Evolutionary conservation across 2,329 filamentous ascomycete species (phyloP), one percentile per base, ranked within the genome.

Genomic region (Cordyceps militaris): DNA sequence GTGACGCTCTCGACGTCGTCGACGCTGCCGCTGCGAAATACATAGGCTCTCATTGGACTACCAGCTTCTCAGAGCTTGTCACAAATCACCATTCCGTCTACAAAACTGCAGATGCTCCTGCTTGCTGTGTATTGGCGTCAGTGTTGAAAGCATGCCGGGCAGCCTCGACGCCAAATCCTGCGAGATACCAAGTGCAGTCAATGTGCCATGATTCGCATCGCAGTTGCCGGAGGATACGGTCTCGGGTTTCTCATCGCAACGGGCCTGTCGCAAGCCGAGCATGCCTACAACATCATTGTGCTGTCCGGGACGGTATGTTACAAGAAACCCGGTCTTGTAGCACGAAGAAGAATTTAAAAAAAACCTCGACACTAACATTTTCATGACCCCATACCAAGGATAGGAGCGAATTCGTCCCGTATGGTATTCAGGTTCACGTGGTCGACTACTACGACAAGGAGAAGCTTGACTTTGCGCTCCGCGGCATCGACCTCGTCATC

Each of bases 401-500:
- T 47, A 80, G 83, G 63, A 74, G 80, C 38, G 77, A 80, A 60
- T 78, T 85, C 57, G 74, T 76, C 47, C 67, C 73, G 13, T 75
- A 79, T 59, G 81, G 79, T 47, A 86, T 86, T 63, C 87, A 90
- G 69, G 82, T 89, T 48, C 76, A 84, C 57, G 74, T 82, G 42
- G 85, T 90, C n/a, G 77, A 90, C 72, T 91, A 90, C 68, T 71
- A 76, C 61, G 75, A 83, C 61, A 69, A 77, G 32, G 74, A 78
- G 1, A 78, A 78, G 43, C 77, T 92, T 26, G 76, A 76, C 14
- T 89, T 84, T 67, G 79, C 82, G 9, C 79, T 92, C n/a, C 79
- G 80, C 58, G 88, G 88, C 10, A 80, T 89, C 43, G 86, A 91
- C 69, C 79, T 89, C 11, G 81, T 91, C 64, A 87, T 91, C 57